Percentiles rank a stretch among this genome's conserved stretches.
Conservation (phyloP, 441 rosid species). For the Populus hybrid region DNA sequence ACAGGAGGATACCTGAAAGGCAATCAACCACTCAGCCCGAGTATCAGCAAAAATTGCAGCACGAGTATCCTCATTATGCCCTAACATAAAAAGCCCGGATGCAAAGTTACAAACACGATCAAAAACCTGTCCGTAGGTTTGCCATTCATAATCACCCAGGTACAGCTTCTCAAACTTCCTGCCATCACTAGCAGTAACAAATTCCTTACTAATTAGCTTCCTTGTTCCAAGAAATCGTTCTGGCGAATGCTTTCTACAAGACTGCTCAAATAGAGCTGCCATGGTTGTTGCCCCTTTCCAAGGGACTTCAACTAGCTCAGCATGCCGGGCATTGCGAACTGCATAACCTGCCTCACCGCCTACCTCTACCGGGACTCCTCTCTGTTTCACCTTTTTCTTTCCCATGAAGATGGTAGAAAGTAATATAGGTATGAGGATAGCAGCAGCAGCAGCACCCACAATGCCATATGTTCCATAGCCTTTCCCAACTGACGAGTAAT, state of each 20-base stretch:
- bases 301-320: constrained; percentile 63
- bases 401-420: constrained; percentile 41
- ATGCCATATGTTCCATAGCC: constrained; percentile 52
- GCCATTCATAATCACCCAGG: constrained; percentile 87
- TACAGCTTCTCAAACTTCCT: constrained; percentile 89
- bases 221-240: constrained; percentile 65
- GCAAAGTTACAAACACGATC: constrained; percentile 75
- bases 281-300: constrained; percentile 81
- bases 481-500: constrained; percentile 29
- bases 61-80: constrained; percentile 63
- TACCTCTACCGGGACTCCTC: constrained; percentile 65
- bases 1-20: constrained; percentile 58
- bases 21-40: constrained; percentile 82
- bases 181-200: constrained; percentile 58
- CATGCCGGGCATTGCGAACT: constrained; percentile 44
- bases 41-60: constrained; percentile 87
- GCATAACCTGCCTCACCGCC: constrained; percentile 81
- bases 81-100: constrained; percentile 71
- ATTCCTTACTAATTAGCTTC: constrained; percentile 59
- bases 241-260: constrained; percentile 58
- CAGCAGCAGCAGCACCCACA: constrained; percentile 53
- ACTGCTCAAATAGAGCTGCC: constrained; percentile 78
- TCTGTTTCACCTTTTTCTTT: constrained; percentile 60
- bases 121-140: constrained; percentile 60
- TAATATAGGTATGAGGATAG: constrained; percentile 52